Evolutionary conservation across 169 alveolate species (phyloP).

Genomic region (Plasmodium knowlesi): DNA sequence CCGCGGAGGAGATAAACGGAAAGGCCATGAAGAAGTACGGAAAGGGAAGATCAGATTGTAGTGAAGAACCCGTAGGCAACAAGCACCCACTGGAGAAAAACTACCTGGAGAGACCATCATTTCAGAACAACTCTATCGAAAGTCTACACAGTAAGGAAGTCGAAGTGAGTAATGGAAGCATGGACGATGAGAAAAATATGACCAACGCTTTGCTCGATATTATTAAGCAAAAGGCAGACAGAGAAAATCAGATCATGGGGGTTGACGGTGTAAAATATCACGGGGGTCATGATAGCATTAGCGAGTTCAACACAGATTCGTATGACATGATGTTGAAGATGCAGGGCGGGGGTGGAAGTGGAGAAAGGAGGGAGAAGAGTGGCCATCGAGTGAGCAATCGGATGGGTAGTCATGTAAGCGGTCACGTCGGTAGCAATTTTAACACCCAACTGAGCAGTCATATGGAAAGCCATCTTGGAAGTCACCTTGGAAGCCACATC

Average conservation of each 20-base stretch:
- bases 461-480: not conserved
- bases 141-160: not conserved
- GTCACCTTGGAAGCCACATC: not conserved
- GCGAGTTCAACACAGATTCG: slow-evolving; percentile 23
- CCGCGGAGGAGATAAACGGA: not conserved
- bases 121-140: slow-evolving; percentile 7
- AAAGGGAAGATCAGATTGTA: not conserved
- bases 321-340: slow-evolving; percentile 33
- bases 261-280: not conserved
- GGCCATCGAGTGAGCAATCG: not conserved
- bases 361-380: slow-evolving; percentile 4
- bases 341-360: slow-evolving; percentile 15
- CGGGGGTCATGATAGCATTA: not conserved
- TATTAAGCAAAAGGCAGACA: slow-evolving; percentile 17
- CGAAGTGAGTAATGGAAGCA: not conserved
- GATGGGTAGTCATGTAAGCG: not conserved
- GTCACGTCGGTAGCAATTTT: not conserved
- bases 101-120: not conserved
- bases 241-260: not conserved
- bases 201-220: slow-evolving; percentile 26
- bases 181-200: slow-evolving; percentile 32
- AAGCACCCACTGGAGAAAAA: not conserved
- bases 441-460: not conserved
- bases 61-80: not conserved
- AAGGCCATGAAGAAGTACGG: not conserved